Evolutionary conservation across 768 basidiomycete genomes (phyloP).

Genomic region (Mycena venus): DNA sequence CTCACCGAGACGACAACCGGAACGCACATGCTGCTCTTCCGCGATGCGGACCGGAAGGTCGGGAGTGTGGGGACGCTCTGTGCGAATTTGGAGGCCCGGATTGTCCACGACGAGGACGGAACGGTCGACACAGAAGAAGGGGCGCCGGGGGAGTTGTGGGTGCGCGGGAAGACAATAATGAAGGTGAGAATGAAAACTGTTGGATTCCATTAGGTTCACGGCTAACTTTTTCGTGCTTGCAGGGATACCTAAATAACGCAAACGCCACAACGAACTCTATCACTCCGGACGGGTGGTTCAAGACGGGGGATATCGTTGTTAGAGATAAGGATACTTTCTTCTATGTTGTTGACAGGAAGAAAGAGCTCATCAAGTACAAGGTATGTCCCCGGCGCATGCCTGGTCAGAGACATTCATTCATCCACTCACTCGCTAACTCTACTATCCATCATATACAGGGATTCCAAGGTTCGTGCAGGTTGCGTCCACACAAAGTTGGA

Average conservation of each 20-base stretch:
- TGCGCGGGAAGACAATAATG: slow-evolving; percentile 84
- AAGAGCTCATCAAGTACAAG: slow-evolving; percentile 86
- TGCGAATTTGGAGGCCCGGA: slow-evolving; percentile 80
- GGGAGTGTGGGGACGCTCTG: slow-evolving; percentile 75
- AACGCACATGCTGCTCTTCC: slow-evolving; percentile 64
- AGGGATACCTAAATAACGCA: slow-evolving; percentile 84
- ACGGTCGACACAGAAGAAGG: slow-evolving; percentile 63
- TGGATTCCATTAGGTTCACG: not conserved
- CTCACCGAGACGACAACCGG: slow-evolving; percentile 89
- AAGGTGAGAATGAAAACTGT: slow-evolving; percentile 57
- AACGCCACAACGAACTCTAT: slow-evolving; percentile 78
- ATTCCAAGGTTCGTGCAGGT: slow-evolving; percentile 76
- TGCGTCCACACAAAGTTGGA: not conserved
- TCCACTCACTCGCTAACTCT: not conserved
- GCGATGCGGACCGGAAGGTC: slow-evolving; percentile 61
- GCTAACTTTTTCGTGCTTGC: not conserved
- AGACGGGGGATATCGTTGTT: slow-evolving; percentile 86
- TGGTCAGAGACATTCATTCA: no score
- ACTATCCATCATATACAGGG: slow-evolving; percentile 60
- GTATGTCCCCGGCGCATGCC: slow-evolving; percentile 39
- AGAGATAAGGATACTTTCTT: slow-evolving; percentile 76
- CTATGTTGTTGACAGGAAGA: slow-evolving; percentile 78
- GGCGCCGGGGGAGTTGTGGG: slow-evolving; percentile 86
- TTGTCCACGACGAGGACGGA: slow-evolving; percentile 71
- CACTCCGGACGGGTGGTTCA: slow-evolving; percentile 85